Evolutionary conservation across 352 stramenopile species (phyloP).

Genomic region (Pythium dissimile): DNA sequence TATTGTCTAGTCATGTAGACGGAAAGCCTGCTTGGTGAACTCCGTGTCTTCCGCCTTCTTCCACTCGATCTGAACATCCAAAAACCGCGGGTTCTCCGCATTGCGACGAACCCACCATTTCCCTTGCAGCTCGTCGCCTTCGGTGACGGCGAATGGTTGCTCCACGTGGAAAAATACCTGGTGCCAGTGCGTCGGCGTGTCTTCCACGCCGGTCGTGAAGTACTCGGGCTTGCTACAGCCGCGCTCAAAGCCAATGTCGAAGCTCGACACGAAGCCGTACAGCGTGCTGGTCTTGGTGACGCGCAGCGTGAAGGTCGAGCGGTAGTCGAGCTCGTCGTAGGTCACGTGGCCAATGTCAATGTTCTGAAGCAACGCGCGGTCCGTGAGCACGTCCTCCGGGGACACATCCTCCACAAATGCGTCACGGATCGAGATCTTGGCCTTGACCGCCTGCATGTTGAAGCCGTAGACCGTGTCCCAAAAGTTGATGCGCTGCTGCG

Average conservation of each 20-base stretch:
- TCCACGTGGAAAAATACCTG: slow-evolving; percentile 97
- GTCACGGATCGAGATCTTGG: slow-evolving; percentile 93
- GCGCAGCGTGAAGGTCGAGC: slow-evolving; percentile 85
- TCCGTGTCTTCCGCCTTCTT: slow-evolving; percentile 37
- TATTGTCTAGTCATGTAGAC: slow-evolving; percentile 64
- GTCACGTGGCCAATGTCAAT: slow-evolving; percentile 89
- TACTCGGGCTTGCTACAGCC: slow-evolving; percentile 91
- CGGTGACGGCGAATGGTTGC: slow-evolving; percentile 63
- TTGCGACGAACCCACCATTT: slow-evolving; percentile 89
- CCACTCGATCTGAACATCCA: slow-evolving; percentile 90
- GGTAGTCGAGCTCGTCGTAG: slow-evolving; percentile 95
- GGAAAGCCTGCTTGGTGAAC: slow-evolving; percentile 61
- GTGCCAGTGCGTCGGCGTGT: slow-evolving; percentile 98
- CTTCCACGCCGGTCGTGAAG: slow-evolving; percentile 92
- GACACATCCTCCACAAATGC: slow-evolving; percentile 96
- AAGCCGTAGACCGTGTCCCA: slow-evolving; percentile 99
- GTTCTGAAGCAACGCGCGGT: slow-evolving; percentile 76
- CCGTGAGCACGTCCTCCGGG: slow-evolving; percentile 85
- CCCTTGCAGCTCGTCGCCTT: slow-evolving; percentile 77
- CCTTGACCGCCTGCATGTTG: slow-evolving; percentile 96
- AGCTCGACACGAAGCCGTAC: slow-evolving; percentile 96
- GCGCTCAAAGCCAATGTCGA: slow-evolving; percentile 96
- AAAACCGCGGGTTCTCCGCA: slow-evolving; percentile 90
- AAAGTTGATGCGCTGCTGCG: slow-evolving; percentile 76
- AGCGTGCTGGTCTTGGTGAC: slow-evolving; percentile 87